A percentile compares a stretch with the other conserved stretches of the same genome.
Evolutionary conservation across 1,284 basidiomycete species (phyloP).

Genomic region (Tilletia setariae): DNA sequence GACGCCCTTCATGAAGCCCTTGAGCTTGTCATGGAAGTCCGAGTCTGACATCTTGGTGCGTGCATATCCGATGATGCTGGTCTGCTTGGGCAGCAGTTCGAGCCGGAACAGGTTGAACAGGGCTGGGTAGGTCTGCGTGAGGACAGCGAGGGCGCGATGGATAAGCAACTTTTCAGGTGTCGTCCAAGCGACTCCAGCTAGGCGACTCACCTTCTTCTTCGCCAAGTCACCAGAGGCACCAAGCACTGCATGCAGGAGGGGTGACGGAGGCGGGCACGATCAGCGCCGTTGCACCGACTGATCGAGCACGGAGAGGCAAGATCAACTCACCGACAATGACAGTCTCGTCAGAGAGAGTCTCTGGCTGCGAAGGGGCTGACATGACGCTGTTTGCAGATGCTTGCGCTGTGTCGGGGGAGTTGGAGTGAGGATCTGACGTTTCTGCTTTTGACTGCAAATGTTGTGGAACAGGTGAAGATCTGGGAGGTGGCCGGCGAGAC

Average conservation of each 20-base stretch:
- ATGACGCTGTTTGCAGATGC: background rate
- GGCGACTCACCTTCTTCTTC: conserved; percentile 83
- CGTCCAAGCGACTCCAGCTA: too few species aligned
- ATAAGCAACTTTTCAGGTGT: too few species aligned
- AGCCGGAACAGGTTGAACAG: conserved; percentile 49
- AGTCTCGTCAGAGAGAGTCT: conserved; percentile 38
- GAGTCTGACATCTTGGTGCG: conserved; percentile 53
- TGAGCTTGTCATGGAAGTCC: conserved; percentile 49
- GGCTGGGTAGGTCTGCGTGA: conserved; percentile 47
- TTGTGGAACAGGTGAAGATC: too few species aligned
- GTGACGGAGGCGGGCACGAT: conserved; percentile 4
- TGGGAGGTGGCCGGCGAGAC: too few species aligned
- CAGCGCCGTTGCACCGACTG: background rate
- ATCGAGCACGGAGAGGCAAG: background rate
- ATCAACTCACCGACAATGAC: conserved; percentile 47
- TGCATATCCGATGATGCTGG: conserved; percentile 55
- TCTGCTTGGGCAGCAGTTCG: conserved; percentile 42
- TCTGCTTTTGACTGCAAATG: background rate
- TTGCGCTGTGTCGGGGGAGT: too few species aligned
- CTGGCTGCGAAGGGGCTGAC: conserved; percentile 5
- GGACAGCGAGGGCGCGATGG: background rate
- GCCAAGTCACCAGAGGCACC: conserved; percentile 97
- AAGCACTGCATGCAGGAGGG: conserved; percentile 64
- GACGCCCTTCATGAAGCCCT: conserved; percentile 35
- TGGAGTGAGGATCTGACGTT: too few species aligned